Conservation (phyloP, 768 basidiomycete species). For the Lactifluus rugatus region DNA sequence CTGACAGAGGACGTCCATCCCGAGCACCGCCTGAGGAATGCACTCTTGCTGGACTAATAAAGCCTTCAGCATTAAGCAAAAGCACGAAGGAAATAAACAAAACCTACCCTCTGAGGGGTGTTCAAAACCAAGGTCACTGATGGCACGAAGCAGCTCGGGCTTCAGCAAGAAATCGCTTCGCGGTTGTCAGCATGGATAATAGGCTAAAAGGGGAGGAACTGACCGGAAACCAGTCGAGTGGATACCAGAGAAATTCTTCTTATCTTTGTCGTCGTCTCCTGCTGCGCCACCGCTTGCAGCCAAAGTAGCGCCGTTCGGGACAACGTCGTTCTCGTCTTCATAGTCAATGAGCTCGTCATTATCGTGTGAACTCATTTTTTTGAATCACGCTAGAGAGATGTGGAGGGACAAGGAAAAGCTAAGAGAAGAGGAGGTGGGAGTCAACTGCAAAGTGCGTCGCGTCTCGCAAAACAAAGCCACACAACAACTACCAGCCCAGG, state of each 20-base stretch:
- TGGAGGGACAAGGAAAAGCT: conserved; percentile 25
- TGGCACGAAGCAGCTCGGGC: conserved; percentile 92
- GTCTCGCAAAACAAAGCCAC: conserved; percentile 12
- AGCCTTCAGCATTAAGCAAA: neutral
- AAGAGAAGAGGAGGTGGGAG: conserved; percentile 22
- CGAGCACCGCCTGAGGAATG: conserved; percentile 97
- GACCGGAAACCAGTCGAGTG: conserved; percentile 99
- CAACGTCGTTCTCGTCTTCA: conserved; percentile 81
- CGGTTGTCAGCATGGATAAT: conserved; percentile 10
- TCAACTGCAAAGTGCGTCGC: conserved; percentile 17
- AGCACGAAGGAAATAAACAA: conserved; percentile 11
- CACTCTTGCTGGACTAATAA: conserved; percentile 95
- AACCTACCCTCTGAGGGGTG: conserved; percentile 94
- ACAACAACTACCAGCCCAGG: conserved; percentile 7
- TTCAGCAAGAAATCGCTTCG: conserved; percentile 93
- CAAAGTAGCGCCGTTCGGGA: conserved; percentile 47
- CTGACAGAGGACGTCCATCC: conserved; percentile 99
- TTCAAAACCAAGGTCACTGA: conserved; percentile 99
- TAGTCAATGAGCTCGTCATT: conserved; percentile 92
- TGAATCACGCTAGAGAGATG: conserved; percentile 23
- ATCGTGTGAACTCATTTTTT: conserved; percentile 66
- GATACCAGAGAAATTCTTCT: conserved; percentile 98
- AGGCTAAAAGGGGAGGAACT: conserved; percentile 21
- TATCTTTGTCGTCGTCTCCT: conserved; percentile 59
- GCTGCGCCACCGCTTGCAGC: conserved; percentile 39